A percentile compares a stretch with the other conserved stretches of the same genome.
Conservation (phyloP, 1,284 basidiomycete genomes). For the Pterulicium gracile region DNA sequence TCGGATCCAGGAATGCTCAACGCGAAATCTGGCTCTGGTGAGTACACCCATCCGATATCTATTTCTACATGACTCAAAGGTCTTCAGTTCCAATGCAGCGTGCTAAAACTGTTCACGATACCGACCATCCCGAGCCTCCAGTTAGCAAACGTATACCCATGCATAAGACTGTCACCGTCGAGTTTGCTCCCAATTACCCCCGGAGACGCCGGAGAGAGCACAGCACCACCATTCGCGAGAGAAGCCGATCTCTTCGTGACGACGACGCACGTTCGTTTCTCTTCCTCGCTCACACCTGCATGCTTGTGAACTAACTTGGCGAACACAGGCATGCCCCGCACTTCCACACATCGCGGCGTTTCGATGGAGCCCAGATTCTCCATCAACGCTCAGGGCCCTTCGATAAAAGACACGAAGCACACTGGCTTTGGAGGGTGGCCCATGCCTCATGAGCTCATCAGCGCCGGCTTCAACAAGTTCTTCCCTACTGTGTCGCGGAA, state of each 20-base stretch:
- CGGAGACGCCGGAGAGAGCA: conserved; percentile 11
- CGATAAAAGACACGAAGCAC: conserved; percentile 22
- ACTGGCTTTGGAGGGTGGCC: conserved; percentile 83
- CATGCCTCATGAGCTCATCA: conserved; percentile 56
- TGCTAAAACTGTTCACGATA: conserved; percentile 19
- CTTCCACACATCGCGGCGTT: conserved; percentile 11
- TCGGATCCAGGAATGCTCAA: conserved; percentile 29
- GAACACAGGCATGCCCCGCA: conserved; percentile 1
- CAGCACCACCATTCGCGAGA: conserved; percentile 1
- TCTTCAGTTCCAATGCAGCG: conserved; percentile 20
- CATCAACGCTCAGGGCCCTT: conserved; percentile 12
- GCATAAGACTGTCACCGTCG: conserved; percentile 13
- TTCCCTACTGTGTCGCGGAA: conserved; percentile 47
- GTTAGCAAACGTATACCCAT: not conserved
- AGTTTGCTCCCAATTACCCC: conserved; percentile 29
- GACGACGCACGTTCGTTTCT: not conserved
- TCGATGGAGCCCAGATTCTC: conserved; percentile 12
- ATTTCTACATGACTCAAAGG: not conserved
- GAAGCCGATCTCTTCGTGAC: conserved; percentile 3
- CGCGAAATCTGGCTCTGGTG: conserved; percentile 19
- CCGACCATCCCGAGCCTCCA: conserved; percentile 9
- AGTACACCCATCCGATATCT: conserved; percentile 7
- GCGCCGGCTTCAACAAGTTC: conserved; percentile 32
- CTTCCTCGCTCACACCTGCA: not conserved
- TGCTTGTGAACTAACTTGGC: not conserved